These are phyloP conservation scores for Trichoderma semiorbis DNA, from an alignment of 2,329 filamentous ascomycete genomes.

Conservation along the genomic window DNA sequence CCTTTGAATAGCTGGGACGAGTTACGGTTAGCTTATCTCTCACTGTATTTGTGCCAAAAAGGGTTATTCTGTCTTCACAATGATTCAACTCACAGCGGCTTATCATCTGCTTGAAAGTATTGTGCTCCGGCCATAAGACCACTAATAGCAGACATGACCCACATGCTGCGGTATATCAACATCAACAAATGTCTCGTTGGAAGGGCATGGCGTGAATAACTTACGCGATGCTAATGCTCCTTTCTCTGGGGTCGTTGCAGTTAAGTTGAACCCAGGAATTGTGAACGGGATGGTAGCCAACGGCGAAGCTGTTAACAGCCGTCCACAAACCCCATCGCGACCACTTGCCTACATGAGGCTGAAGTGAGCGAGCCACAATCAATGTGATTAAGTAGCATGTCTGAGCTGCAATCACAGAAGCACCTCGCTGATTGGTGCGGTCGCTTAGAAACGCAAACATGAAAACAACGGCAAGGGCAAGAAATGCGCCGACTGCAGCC, in stretches of 20 bases:
- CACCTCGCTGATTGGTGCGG: conserved; percentile 41
- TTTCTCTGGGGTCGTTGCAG: conserved; percentile 43
- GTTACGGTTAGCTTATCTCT: background rate
- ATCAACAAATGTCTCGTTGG: background rate
- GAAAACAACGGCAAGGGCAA: conserved; percentile 47
- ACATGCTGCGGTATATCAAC: conserved; percentile 29
- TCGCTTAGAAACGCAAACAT: conserved; percentile 48
- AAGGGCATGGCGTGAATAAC: conserved; percentile 19
- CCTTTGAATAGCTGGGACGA: conserved; percentile 38
- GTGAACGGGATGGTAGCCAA: conserved; percentile 52
- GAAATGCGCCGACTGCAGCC: conserved; percentile 39
- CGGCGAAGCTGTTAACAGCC: conserved; percentile 46
- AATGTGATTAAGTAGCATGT: conserved; percentile 43
- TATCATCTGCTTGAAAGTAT: conserved; percentile 43
- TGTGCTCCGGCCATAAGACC: conserved; percentile 51
- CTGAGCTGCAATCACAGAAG: conserved; percentile 43
- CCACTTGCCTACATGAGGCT: conserved; percentile 46
- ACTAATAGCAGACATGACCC: conserved; percentile 49
- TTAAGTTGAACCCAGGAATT: conserved; percentile 54
- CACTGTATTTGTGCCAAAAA: background rate
- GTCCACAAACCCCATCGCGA: conserved; percentile 50
- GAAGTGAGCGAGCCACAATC: conserved; percentile 38
- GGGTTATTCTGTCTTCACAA: background rate
- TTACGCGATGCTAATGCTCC: conserved; percentile 48
- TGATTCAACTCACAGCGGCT: conserved; percentile 35